A percentile compares a stretch with the other conserved stretches of the same genome.
phyloP scores from a whole-genome alignment of 306 rosid species.

The Medicago arabica region DNA sequence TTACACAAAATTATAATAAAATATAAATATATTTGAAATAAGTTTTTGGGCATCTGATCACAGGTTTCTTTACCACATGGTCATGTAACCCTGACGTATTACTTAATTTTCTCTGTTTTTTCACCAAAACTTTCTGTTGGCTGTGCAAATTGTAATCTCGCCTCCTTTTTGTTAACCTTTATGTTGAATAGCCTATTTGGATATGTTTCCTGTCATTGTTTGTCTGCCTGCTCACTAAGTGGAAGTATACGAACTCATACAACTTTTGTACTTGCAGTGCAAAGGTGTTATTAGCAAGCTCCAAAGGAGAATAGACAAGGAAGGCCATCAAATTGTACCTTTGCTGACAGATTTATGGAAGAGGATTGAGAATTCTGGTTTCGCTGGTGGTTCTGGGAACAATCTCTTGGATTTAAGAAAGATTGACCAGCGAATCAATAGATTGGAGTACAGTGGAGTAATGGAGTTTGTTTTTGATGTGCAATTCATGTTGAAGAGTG shows the following conservation, averaged over 20 bases:
- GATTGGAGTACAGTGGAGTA: slow-evolving; percentile 80
- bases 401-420: slow-evolving; percentile 72
- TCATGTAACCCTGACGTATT: slow-evolving; percentile 21
- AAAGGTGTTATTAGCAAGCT: slow-evolving; percentile 89
- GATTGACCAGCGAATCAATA: slow-evolving; percentile 88
- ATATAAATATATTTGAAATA: background rate
- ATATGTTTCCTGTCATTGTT: slow-evolving; percentile 25
- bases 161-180: slow-evolving; percentile 1
- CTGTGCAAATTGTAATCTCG: slow-evolving; percentile 1
- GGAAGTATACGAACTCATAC: slow-evolving; percentile 38
- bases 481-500: slow-evolving; percentile 85
- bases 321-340: slow-evolving; percentile 90
- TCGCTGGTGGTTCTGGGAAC: slow-evolving; percentile 63
- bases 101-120: slow-evolving; percentile 7
- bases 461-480: slow-evolving; percentile 91
- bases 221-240: slow-evolving; percentile 17
- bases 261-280: slow-evolving; percentile 65
- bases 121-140: slow-evolving; percentile 7
- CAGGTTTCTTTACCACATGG: slow-evolving; percentile 11
- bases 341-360: slow-evolving; percentile 92
- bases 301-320: slow-evolving; percentile 87
- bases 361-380: slow-evolving; percentile 72
- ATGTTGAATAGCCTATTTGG: slow-evolving; percentile 19
- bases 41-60: slow-evolving; percentile 31
- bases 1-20: slow-evolving; percentile 17